These are phyloP conservation scores for Magnolia sinica DNA, from an alignment of 164 flowering plant genomes.

Conservation along the genomic window DNA sequence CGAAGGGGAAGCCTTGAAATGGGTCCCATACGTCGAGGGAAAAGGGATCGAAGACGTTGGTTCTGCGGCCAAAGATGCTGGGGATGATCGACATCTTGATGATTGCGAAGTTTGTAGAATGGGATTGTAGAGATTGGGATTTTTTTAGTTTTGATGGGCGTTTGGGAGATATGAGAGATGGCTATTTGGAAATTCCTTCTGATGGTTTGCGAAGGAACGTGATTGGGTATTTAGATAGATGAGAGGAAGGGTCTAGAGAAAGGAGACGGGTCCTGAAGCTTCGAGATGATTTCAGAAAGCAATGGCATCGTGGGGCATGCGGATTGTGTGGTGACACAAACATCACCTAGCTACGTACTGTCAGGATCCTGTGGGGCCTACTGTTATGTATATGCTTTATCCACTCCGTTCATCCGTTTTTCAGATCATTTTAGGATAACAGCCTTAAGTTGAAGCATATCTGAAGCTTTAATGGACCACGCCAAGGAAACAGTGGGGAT, in stretches of 20 bases:
- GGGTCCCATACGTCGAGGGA: conserved; percentile 17
- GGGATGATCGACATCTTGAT: conserved; percentile 8
- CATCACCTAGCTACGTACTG: too few species aligned
- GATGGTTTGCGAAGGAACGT: not conserved
- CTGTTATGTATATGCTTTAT: too few species aligned
- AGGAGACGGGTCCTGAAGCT: not conserved
- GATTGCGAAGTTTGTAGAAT: not conserved
- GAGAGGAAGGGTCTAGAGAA: not conserved
- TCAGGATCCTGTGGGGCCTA: too few species aligned
- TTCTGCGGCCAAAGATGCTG: conserved; percentile 11
- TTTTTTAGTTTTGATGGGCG: not conserved
- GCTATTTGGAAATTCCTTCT: not conserved
- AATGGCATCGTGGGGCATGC: too few species aligned
- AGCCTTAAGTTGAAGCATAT: too few species aligned
- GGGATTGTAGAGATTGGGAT: too few species aligned
- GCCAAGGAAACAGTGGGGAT: too few species aligned
- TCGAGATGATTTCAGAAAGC: not conserved
- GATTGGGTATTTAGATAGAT: not conserved
- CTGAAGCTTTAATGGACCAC: too few species aligned
- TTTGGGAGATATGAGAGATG: not conserved
- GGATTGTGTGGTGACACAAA: too few species aligned
- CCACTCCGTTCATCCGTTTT: too few species aligned
- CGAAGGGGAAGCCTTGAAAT: conserved; percentile 9
- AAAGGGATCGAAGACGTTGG: conserved; percentile 17
- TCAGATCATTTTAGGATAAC: too few species aligned